phyloP scores from a whole-genome alignment of 768 basidiomycete genomes.

The Phaeotremella skinneri region DNA sequence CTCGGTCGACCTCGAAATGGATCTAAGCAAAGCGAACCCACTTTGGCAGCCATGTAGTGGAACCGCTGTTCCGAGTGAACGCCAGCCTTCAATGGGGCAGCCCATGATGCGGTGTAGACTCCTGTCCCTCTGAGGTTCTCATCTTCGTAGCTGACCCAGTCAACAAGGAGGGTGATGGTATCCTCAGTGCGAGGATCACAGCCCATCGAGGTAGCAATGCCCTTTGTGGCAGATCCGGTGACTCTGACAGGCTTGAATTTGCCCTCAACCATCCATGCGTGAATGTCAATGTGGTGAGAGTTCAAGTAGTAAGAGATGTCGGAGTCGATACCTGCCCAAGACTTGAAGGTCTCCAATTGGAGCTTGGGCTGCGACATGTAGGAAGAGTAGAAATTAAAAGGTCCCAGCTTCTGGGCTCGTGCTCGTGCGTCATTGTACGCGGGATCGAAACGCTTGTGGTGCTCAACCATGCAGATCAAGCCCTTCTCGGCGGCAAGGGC shows the following conservation, averaged over 20 bases:
- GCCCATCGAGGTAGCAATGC: conserved; percentile 71
- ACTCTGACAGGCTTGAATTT: conserved; percentile 58
- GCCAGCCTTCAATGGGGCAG: conserved; percentile 80
- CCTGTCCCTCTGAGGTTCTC: conserved; percentile 74
- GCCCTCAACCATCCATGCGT: conserved; percentile 54
- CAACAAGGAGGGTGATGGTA: conserved; percentile 89
- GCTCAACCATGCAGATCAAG: conserved; percentile 89
- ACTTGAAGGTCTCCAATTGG: conserved; percentile 89
- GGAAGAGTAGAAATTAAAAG: conserved; percentile 92
- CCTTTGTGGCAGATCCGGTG: conserved; percentile 83
- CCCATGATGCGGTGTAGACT: conserved; percentile 88
- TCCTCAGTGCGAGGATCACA: conserved; percentile 83
- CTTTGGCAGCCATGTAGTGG: conserved; percentile 95
- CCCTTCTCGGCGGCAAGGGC: conserved; percentile 72
- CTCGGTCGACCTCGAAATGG: not conserved
- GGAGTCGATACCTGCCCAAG: conserved; percentile 92
- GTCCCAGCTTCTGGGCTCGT: conserved; percentile 66
- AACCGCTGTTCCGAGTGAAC: conserved; percentile 86
- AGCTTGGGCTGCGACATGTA: conserved; percentile 98
- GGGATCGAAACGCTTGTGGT: conserved; percentile 66
- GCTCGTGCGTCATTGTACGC: conserved; percentile 87
- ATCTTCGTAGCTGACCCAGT: conserved; percentile 81
- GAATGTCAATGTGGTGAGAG: conserved; percentile 82
- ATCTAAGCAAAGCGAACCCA: conserved; percentile 38
- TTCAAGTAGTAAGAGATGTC: conserved; percentile 95